Percentiles rank a stretch among this genome's conserved stretches.
Evolutionary conservation across 257 asterid genomes (phyloP).

Genomic region (Ajuga chamaepitys): DNA sequence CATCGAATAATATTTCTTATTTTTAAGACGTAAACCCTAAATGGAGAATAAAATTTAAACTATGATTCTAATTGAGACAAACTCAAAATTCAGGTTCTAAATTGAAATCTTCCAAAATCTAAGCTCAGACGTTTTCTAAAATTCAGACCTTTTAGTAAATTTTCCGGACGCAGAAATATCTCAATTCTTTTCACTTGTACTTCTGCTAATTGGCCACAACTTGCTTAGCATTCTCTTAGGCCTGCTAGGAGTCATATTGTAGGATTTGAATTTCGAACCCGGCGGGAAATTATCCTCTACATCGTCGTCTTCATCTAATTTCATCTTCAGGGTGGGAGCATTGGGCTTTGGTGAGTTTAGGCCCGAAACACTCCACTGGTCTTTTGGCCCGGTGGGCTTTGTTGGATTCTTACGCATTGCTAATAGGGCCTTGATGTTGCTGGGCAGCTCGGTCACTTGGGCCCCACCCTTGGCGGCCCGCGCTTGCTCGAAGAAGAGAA

Average conservation of each 20-base stretch:
- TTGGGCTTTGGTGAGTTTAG: constrained; percentile 55
- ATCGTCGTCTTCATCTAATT: constrained; percentile 55
- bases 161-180: no score
- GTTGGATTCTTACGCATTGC: constrained; percentile 28
- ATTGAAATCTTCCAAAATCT: no score
- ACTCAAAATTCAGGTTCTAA: no score
- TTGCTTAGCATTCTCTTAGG: constrained; percentile 65
- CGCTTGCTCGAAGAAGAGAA: constrained; percentile 88
- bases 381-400: constrained; percentile 41
- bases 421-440: constrained; percentile 56
- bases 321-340: constrained; percentile 73
- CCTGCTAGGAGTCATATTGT: constrained; percentile 32
- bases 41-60: no score
- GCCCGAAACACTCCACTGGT: constrained; percentile 71
- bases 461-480: constrained; percentile 52
- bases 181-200: constrained; percentile 48
- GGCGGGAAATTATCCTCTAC: constrained; percentile 30
- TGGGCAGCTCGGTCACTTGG: constrained; percentile 48
- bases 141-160: no score
- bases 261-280: no score
- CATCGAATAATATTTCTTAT: no score
- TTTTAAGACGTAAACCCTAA: no score
- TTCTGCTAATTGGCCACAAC: constrained; percentile 66
- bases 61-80: no score
- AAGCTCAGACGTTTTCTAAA: no score